Evolutionary conservation across 768 basidiomycete species (phyloP).

Genomic region (Suillus clintonianus): DNA sequence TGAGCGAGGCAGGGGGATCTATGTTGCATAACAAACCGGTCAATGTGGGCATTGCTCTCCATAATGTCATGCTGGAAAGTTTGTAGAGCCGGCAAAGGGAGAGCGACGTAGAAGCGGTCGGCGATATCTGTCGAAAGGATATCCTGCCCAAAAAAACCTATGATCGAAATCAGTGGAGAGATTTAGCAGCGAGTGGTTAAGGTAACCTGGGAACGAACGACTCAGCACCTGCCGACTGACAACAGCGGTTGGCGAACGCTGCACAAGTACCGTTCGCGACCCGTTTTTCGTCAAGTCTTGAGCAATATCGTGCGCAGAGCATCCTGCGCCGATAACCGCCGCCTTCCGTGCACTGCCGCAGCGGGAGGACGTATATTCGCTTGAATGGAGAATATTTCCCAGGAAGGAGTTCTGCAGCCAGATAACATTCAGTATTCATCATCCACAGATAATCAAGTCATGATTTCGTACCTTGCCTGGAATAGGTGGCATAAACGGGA

Average conservation of each 20-base stretch:
- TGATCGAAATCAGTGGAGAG: neutral
- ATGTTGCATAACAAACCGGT: neutral
- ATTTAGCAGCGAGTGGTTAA: neutral
- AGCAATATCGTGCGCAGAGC: constrained; percentile 12
- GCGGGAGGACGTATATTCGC: neutral
- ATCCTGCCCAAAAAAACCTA: constrained; percentile 7
- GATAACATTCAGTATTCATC: neutral
- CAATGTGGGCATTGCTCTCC: neutral
- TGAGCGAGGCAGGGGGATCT: neutral
- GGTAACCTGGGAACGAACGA: neutral
- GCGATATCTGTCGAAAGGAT: constrained; percentile 9
- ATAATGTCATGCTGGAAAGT: constrained; percentile 1
- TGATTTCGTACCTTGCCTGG: neutral
- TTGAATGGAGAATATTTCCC: neutral
- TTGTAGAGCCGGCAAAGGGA: constrained; percentile 5
- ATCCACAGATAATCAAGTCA: neutral
- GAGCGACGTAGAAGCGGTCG: constrained; percentile 9
- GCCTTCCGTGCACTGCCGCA: neutral
- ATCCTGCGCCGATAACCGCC: constrained; percentile 9
- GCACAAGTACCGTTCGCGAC: constrained; percentile 1
- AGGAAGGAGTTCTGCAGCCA: neutral
- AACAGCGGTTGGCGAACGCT: constrained; percentile 11
- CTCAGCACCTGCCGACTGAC: constrained; percentile 3
- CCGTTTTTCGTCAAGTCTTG: constrained; percentile 9
- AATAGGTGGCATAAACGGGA: neutral